These are phyloP conservation scores for Neofusicoccum umdonicola DNA, from an alignment of 2,329 filamentous ascomycete genomes.

Conservation along the genomic window DNA sequence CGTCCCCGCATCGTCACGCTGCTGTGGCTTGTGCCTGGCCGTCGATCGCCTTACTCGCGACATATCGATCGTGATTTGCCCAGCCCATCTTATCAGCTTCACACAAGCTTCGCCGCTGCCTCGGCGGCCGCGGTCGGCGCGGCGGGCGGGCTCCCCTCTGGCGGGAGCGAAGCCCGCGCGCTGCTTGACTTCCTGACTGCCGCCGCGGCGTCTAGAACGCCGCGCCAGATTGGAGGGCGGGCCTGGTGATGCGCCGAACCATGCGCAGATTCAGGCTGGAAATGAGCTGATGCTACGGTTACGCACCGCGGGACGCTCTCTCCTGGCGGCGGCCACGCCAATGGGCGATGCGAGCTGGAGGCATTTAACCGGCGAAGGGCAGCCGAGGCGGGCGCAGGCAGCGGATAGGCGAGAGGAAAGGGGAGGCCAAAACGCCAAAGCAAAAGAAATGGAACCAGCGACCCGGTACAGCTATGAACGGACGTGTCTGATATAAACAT, in stretches of 20 bases:
- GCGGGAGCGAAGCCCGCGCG: background rate
- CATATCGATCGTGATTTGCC: conserved; percentile 1
- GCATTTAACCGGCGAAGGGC: conserved; percentile 10
- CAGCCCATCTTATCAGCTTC: conserved; percentile 4
- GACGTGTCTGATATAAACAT: conserved; percentile 17
- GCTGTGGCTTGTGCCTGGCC: conserved; percentile 11
- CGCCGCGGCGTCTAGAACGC: background rate
- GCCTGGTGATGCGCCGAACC: conserved; percentile 7
- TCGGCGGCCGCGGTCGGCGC: background rate
- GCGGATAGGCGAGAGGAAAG: conserved; percentile 8
- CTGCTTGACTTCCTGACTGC: background rate
- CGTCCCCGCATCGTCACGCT: conserved; percentile 15
- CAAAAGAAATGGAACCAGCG: conserved; percentile 14
- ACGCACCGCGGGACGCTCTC: conserved; percentile 1
- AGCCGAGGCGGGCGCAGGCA: conserved; percentile 1
- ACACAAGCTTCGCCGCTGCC: background rate
- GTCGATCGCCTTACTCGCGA: background rate
- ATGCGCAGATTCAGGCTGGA: conserved; percentile 12
- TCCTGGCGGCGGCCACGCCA: conserved; percentile 3
- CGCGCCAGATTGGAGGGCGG: background rate
- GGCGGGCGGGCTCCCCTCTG: background rate
- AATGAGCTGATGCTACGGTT: conserved; percentile 14
- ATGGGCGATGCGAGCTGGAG: background rate
- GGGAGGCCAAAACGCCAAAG: conserved; percentile 9
- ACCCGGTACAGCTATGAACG: conserved; percentile 13